Percentiles rank a stretch among this genome's conserved stretches.
These are phyloP conservation scores for Elongisporangium prolatum DNA, from an alignment of 352 stramenopile genomes.

Conservation along the genomic window DNA sequence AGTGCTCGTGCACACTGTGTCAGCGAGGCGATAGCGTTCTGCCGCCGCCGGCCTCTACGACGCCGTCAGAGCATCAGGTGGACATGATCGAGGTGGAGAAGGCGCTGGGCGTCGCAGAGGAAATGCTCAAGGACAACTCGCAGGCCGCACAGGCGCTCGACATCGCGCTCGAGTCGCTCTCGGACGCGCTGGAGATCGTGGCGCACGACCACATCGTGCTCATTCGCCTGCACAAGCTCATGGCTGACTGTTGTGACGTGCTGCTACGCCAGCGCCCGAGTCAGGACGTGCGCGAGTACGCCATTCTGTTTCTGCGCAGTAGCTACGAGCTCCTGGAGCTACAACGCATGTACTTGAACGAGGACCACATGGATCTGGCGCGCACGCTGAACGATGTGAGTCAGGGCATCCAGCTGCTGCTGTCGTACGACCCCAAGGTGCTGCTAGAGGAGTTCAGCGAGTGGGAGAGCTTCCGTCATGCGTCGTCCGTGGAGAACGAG, in stretches of 20 bases:
- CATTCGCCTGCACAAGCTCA: slow-evolving; percentile 89
- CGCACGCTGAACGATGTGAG: slow-evolving; percentile 90
- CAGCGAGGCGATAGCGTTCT: slow-evolving; percentile 65
- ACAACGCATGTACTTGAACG: slow-evolving; percentile 76
- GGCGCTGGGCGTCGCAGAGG: slow-evolving; percentile 47
- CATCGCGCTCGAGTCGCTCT: slow-evolving; percentile 74
- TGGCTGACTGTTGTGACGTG: slow-evolving; percentile 88
- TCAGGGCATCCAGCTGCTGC: slow-evolving; percentile 86
- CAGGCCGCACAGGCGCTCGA: slow-evolving; percentile 51
- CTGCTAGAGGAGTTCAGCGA: slow-evolving; percentile 84
- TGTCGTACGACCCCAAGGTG: slow-evolving; percentile 81
- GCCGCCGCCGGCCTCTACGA: slow-evolving; percentile 17
- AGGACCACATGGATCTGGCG: slow-evolving; percentile 90
- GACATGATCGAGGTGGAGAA: slow-evolving; percentile 64
- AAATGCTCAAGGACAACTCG: slow-evolving; percentile 46
- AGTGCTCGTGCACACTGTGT: slow-evolving; percentile 66
- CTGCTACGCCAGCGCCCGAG: slow-evolving; percentile 60
- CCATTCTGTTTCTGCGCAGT: slow-evolving; percentile 84
- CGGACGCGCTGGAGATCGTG: slow-evolving; percentile 78
- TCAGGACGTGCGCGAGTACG: slow-evolving; percentile 75
- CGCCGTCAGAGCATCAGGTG: slow-evolving; percentile 1
- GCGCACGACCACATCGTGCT: slow-evolving; percentile 83
- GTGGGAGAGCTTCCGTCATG: slow-evolving; percentile 85
- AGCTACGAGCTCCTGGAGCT: slow-evolving; percentile 86
- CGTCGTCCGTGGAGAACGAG: slow-evolving; percentile 85